These are phyloP conservation scores for Botryotinia calthae DNA, from an alignment of 2,329 filamentous ascomycete genomes.

Conservation along the genomic window DNA sequence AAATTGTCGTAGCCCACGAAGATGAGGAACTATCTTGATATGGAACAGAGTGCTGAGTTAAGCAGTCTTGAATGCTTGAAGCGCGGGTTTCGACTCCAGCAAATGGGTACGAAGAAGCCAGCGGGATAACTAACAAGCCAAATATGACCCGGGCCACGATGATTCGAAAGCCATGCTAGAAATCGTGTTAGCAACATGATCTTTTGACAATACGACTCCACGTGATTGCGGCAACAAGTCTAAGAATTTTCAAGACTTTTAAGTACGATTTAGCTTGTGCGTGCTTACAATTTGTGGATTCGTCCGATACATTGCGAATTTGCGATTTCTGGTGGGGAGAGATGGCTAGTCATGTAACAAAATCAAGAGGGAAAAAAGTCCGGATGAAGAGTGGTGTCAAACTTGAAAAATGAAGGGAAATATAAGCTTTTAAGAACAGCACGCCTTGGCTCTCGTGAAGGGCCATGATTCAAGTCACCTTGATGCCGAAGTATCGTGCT, in stretches of 20 bases:
- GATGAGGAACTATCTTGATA: constrained; percentile 21
- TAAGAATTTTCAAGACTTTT: background rate
- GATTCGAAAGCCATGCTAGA: background rate
- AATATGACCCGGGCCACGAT: background rate
- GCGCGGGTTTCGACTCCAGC: background rate
- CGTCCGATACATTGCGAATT: constrained; percentile 1
- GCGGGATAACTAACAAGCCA: background rate
- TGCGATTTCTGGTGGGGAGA: background rate
- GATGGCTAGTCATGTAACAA: background rate
- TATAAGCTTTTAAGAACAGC: background rate
- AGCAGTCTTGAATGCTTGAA: constrained; percentile 23
- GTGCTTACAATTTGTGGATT: constrained; percentile 9
- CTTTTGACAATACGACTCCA: background rate
- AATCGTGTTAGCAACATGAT: background rate
- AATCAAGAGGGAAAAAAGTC: background rate
- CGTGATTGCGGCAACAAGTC: background rate
- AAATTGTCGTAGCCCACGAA: constrained; percentile 24
- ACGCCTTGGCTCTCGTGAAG: background rate
- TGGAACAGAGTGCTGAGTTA: constrained; percentile 23
- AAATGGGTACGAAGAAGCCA: constrained; percentile 7
- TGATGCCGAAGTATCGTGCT: background rate
- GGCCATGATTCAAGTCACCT: background rate
- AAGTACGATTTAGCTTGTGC: background rate
- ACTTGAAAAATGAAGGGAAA: background rate
- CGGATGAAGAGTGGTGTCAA: background rate